Evolutionary conservation across 2,329 filamentous ascomycete genomes (phyloP), one percentile per base, ranked within the genome.

Genomic region (Penicillium paneum): DNA sequence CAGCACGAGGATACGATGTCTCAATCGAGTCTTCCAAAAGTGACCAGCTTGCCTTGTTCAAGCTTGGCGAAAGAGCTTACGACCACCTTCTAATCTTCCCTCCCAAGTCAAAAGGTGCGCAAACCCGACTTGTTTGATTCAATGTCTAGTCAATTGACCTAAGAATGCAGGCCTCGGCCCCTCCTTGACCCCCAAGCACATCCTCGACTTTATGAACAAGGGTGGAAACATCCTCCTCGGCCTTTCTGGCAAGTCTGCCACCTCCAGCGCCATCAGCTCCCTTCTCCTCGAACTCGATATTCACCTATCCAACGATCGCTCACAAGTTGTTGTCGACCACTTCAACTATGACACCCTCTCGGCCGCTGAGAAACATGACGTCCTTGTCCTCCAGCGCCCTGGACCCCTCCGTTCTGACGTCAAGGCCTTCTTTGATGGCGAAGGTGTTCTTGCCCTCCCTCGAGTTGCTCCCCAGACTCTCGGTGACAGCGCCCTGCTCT

Each of bases 41-140:
- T 71, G 84, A 91, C 49, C 79, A 81, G 47, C 77, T 97, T 66
- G 82, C 84, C 48, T 81, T 99, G 62, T 96, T 97, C 79, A 81
- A 85, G 70, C 85, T 94, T 60, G 94, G 93, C 70, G 90, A 94
- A 78, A 86, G 89, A 72, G 85, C 84, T 60, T 97, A 92, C 76
- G 93, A 97, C 76, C 93, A 99, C 76, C 78, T 97, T 61, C 75
- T 97, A 61, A 82, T 99, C 64, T 84, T 97, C 61, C 94, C 94
- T 49, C 85, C 87, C 56, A 96, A 93, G 76, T 85, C 90, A 31
- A 99, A 99, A 83, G 92, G 89, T 91, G 71, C 43, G 63, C 44
- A 49, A 29, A 2, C 13, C 24, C 8, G n/a, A 35, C 21, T 31
- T 1, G 35, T 38, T 38, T 34, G n/a, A 24, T 49, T 24, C 21